Percentiles rank a stretch among this genome's conserved stretches.
phyloP scores from a whole-genome alignment of 768 basidiomycete genomes.

The Auriscalpium orientale region DNA sequence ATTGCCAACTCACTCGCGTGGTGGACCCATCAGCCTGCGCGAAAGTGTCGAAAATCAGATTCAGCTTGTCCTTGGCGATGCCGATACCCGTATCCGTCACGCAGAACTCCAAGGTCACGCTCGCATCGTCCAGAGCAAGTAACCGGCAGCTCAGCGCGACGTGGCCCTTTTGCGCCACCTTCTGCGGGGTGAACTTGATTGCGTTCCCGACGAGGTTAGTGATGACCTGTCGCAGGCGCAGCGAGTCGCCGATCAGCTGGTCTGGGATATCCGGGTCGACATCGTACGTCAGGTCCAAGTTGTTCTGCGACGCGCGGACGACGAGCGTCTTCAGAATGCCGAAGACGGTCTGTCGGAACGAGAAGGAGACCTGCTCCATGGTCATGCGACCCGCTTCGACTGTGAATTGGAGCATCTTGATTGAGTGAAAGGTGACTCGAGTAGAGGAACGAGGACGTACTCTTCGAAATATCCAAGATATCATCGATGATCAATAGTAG shows the following conservation, averaged over 20 bases:
- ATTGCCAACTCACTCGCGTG: conserved; percentile 56
- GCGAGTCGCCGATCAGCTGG: conserved; percentile 92
- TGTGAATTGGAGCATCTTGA: conserved; percentile 24
- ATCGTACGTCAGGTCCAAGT: conserved; percentile 92
- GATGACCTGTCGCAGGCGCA: conserved; percentile 90
- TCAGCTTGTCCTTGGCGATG: conserved; percentile 96
- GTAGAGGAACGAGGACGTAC: conserved; percentile 40
- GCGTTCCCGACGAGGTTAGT: conserved; percentile 94
- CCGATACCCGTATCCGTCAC: conserved; percentile 98
- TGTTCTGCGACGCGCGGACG: conserved; percentile 94
- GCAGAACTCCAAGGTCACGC: conserved; percentile 91
- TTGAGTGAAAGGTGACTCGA: background rate
- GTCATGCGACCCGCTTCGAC: conserved; percentile 99
- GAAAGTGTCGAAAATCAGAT: conserved; percentile 98
- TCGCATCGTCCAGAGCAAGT: conserved; percentile 70
- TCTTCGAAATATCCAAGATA: conserved; percentile 99
- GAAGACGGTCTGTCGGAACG: conserved; percentile 93
- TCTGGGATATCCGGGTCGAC: conserved; percentile 95
- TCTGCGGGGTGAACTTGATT: conserved; percentile 91
- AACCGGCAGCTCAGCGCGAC: conserved; percentile 85
- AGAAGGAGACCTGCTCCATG: conserved; percentile 98
- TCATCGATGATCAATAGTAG: conserved; percentile 96
- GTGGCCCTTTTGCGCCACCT: conserved; percentile 72
- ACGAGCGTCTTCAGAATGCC: conserved; percentile 97
- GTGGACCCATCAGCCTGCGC: conserved; percentile 98